phyloP scores from a whole-genome alignment of 306 rosid genomes.

The Malus orientalis region DNA sequence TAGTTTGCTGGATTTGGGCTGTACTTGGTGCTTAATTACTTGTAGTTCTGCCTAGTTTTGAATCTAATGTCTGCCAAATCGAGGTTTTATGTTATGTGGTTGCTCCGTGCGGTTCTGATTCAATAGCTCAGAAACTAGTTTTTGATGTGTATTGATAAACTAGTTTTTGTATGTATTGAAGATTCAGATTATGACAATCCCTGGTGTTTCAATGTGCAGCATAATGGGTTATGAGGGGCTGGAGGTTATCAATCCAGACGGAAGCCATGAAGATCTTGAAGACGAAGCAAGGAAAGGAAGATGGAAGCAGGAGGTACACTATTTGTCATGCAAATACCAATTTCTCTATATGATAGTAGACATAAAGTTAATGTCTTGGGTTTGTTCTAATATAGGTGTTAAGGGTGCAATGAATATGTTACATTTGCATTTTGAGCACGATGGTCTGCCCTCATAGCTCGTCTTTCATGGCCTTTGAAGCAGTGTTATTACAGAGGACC shows the following conservation, averaged over 20 bases:
- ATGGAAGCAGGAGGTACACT: slow-evolving; percentile 82
- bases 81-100: not conserved
- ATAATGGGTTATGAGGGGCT: slow-evolving; percentile 65
- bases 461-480: not conserved
- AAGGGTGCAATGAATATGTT: not conserved
- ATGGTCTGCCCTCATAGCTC: not conserved
- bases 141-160: not conserved
- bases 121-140: not conserved
- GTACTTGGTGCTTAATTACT: not conserved
- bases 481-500: not conserved
- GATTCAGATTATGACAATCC: not conserved
- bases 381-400: not conserved
- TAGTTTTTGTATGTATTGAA: not conserved
- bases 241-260: slow-evolving; percentile 90
- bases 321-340: not conserved
- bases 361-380: not conserved
- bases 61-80: not conserved
- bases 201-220: not conserved
- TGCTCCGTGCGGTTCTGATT: not conserved
- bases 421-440: not conserved
- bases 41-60: not conserved
- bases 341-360: not conserved
- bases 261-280: slow-evolving; percentile 80
- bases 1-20: not conserved
- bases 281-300: slow-evolving; percentile 89